Evolutionary conservation across 306 rosid species (phyloP), one percentile per base, ranked within the genome.

Genomic region (Benincasa hispida): DNA sequence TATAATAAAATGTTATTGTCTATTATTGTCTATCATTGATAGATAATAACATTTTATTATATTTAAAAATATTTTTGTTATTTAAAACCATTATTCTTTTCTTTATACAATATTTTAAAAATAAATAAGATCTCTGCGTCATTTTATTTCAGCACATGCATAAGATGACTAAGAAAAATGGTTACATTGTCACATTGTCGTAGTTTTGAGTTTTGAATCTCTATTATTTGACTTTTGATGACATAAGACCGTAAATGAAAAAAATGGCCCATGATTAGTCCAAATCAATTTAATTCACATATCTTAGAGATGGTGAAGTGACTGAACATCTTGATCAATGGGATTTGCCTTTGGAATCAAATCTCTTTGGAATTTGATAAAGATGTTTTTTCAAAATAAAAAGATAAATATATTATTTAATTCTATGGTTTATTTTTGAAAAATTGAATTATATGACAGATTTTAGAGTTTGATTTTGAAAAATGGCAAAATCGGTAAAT

Each of bases 301-400:
- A 61, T 61, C 41, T 61, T 30, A 19, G 70, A 62, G 70, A 32
- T 8, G 70, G 45, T 62, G 70, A 62, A 34, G 70, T 17, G 70
- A 62, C 70, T 32, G 70, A 32, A 25, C 70, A 62, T 32, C 70
- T 62, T 61, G 42, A 30, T 61, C 68, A 7, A 15, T 32, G 41
- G 47, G 70, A 62, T 62, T 62, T 62, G 70, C 70, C 70, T 17
- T 62, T 62, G 47, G 70, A 62, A 62, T 62, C 70, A 62, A 62
- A 62, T 62, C 45, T 34, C 45, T 62, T 7, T 17, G 7, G 24
- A 62, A 3, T 62, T 62, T 62, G 11, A 30, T 30, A 17, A 18
- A 62, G 2, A 39, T 37, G 8, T 39, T 6, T 8, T 39, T 39
- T 39, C 8, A 39, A 6, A 0, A 8, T 39, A 8, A 39, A 35